A percentile compares a stretch with the other conserved stretches of the same genome.
Conservation (phyloP, 306 rosid species). For the Glycine latifolia region DNA sequence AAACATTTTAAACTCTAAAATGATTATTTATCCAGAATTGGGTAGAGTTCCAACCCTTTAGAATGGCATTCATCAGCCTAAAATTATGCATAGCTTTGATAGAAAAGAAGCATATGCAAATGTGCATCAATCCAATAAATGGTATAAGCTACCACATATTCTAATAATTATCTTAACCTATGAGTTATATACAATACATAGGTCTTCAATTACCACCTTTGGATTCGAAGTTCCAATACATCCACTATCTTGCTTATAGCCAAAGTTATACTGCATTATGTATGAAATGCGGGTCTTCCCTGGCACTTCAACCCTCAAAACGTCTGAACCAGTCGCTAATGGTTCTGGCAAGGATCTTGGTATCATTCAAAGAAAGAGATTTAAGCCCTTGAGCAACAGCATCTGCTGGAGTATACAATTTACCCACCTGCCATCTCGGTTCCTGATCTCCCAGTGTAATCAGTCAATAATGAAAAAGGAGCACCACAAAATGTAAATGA, state of each 20-base stretch:
- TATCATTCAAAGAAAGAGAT: conserved; percentile 74
- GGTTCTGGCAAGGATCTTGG: conserved; percentile 66
- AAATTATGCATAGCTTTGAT: neutral
- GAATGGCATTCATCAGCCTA: neutral
- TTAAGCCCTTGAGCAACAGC: conserved; percentile 86
- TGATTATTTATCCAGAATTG: neutral
- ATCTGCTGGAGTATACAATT: conserved; percentile 87
- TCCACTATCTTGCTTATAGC: neutral
- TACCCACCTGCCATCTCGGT: conserved; percentile 90
- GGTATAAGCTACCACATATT: neutral
- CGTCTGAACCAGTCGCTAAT: conserved; percentile 74
- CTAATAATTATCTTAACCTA: neutral
- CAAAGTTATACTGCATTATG: conserved; percentile 15
- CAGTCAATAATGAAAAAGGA: conserved; percentile 18
- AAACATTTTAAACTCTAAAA: neutral
- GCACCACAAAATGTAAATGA: conserved; percentile 8
- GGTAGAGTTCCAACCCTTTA: neutral
- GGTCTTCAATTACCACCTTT: conserved; percentile 18
- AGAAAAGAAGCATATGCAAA: neutral
- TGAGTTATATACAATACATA: neutral
- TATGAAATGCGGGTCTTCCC: conserved; percentile 19
- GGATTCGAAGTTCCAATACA: neutral
- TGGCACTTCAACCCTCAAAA: conserved; percentile 58
- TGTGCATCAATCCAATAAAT: conserved; percentile 21
- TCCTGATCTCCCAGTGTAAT: conserved; percentile 59